Evolutionary conservation across 805 yeast species (phyloP).

Genomic region (Cyberlindnera euphorbiae): DNA sequence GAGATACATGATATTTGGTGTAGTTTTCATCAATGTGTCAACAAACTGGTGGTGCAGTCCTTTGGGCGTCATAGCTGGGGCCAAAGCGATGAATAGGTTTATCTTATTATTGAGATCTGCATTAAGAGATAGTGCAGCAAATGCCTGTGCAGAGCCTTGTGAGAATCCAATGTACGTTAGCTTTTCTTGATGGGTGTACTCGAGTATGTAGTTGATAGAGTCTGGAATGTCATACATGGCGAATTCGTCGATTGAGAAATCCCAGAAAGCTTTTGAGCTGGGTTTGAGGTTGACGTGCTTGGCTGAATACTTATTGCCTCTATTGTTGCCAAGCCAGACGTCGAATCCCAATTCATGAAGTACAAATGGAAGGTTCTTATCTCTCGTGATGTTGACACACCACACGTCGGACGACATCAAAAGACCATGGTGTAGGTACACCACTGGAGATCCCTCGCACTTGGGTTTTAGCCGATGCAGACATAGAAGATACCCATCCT

Average conservation of each 20-base stretch:
- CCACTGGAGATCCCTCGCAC: constrained; percentile 38
- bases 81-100: constrained; percentile 66
- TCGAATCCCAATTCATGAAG: constrained; percentile 83
- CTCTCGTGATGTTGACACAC: constrained; percentile 46
- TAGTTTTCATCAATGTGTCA: constrained; percentile 68
- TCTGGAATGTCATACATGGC: constrained; percentile 90
- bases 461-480: constrained; percentile 61
- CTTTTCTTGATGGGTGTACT: constrained; percentile 46
- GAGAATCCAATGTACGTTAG: constrained; percentile 83
- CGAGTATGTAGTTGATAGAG: constrained; percentile 66
- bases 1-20: constrained; percentile 68
- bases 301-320: constrained; percentile 89
- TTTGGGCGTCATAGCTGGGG: constrained; percentile 92
- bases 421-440: constrained; percentile 88
- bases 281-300: constrained; percentile 56
- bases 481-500: constrained; percentile 72
- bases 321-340: constrained; percentile 90
- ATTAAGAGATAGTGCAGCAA: constrained; percentile 75
- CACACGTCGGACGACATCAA: constrained; percentile 86
- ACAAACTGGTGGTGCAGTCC: constrained; percentile 74
- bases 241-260: constrained; percentile 87
- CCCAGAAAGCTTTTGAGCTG: constrained; percentile 60
- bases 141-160: constrained; percentile 92
- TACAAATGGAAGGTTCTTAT: constrained; percentile 64
- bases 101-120: constrained; percentile 55